Base-by-base conservation (phyloP, 768 basidiomycete genomes). In the Mycena olivaceomarginata region DNA sequence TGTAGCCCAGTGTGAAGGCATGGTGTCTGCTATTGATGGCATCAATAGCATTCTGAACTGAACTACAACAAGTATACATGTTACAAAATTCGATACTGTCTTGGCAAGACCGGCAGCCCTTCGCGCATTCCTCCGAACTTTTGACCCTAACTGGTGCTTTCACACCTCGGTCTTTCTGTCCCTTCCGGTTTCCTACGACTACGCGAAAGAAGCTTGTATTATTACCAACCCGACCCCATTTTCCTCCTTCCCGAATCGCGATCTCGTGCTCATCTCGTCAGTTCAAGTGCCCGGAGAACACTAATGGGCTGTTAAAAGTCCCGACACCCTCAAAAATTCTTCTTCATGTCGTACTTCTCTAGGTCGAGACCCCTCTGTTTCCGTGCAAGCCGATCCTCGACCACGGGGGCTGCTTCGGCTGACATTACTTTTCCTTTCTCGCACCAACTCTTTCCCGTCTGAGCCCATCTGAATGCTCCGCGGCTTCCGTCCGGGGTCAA, bases 1-100 rank as follows among this genome's bases (percentile, higher is more conserved):
- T 60, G 83, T 80, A 68, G 86, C 84, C 96, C 96, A 97, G 79
- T 85, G 76, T 70, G 85, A 84, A 66, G 89, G 80, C 88, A 91
- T 90, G 31, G 31, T 31, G 81, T 25, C 40, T 41, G 37, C n/a
- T 11, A 57, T 68, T 59, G 57, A 51, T 46, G 40, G 0, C 39
- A 45, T 56, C 67, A 37, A 57, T 65, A 31, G 12, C 48, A 18
- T 18, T 48, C 48, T 48, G 15, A 48, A 48, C 11, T 20, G 11
- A 22, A 8, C 53, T 31, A 31, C 31, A 31, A 31, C 31, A 31
- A 31, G 31, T 31, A 31, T 31, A 31, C 31, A 31, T 31, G 31
- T 4, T 4, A 3, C 31, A 31, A 31, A 31, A 31, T 31, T 31
- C 31, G 31, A 31, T 31, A 31, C 31, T 31, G 31, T 31, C 31